Evolutionary conservation across 2,329 filamentous ascomycete genomes (phyloP).

Genomic region (Beauveria brongniartii): DNA sequence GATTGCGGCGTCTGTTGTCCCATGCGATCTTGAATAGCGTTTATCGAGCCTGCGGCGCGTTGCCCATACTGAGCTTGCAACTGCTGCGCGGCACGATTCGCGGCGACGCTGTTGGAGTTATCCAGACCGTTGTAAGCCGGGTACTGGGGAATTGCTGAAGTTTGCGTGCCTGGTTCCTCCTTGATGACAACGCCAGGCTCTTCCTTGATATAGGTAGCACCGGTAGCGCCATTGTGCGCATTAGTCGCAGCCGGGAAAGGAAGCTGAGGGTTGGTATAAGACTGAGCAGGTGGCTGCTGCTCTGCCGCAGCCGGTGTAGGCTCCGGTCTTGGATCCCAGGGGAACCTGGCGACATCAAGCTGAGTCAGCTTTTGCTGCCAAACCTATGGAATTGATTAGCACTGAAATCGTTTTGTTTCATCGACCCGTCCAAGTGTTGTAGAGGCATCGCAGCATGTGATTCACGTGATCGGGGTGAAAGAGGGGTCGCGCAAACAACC

Average conservation of each 20-base stretch:
- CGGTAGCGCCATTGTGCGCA: constrained; percentile 27
- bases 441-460: background rate
- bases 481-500: background rate
- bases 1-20: constrained; percentile 27
- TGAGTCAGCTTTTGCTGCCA: constrained; percentile 90
- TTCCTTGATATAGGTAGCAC: constrained; percentile 34
- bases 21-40: constrained; percentile 45
- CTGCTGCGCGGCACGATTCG: constrained; percentile 47
- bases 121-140: constrained; percentile 25
- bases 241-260: constrained; percentile 21
- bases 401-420: background rate
- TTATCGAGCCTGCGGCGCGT: constrained; percentile 58
- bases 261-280: constrained; percentile 18
- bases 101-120: constrained; percentile 34
- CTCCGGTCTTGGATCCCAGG: constrained; percentile 86
- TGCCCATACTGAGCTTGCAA: constrained; percentile 53
- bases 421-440: background rate
- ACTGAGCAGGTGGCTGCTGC: constrained; percentile 22
- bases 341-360: constrained; percentile 78
- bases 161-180: constrained; percentile 33
- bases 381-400: constrained; percentile 46
- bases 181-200: constrained; percentile 38
- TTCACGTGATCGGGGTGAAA: background rate
- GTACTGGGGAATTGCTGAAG: constrained; percentile 25
- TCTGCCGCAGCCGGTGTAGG: constrained; percentile 36